Conservation (phyloP, 176 grass and related monocot species). For the Lolium rigidum region DNA sequence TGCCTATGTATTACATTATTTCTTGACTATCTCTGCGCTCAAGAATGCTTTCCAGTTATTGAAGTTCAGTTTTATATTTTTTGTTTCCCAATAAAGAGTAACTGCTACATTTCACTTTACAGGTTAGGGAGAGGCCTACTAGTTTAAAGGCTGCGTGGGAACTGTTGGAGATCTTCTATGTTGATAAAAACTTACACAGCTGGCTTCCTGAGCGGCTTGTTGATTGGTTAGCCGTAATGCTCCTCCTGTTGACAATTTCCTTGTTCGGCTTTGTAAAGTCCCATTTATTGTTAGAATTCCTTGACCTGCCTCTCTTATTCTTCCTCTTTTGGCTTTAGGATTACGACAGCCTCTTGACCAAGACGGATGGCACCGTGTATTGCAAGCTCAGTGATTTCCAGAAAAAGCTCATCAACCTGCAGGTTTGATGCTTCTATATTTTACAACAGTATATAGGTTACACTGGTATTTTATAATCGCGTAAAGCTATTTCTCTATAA, state of each 20-base stretch:
- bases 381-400: constrained; percentile 67
- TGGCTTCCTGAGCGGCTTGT: constrained; percentile 97
- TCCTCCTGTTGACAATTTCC: constrained; percentile 41
- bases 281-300: constrained; percentile 2
- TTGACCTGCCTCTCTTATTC: background rate
- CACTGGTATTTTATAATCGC: background rate
- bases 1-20: constrained; percentile 7
- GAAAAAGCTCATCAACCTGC: constrained; percentile 70
- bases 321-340: constrained; percentile 57
- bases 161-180: constrained; percentile 97
- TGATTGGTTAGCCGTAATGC: constrained; percentile 99
- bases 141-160: constrained; percentile 93
- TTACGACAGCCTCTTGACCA: constrained; percentile 75
- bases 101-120: constrained; percentile 31
- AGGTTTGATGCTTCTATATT: constrained; percentile 61
- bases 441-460: constrained; percentile 4
- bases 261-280: constrained; percentile 27
- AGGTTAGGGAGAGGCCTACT: constrained; percentile 65
- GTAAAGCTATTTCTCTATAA: background rate
- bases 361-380: constrained; percentile 56
- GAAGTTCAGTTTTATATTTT: too few species aligned
- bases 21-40: constrained; percentile 22
- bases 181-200: constrained; percentile 76
- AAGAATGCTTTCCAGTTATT: constrained; percentile 21
- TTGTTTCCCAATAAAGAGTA: constrained; percentile 24